Conservation (phyloP, 2,329 filamentous ascomycete species). For the Septoria petroselini region DNA sequence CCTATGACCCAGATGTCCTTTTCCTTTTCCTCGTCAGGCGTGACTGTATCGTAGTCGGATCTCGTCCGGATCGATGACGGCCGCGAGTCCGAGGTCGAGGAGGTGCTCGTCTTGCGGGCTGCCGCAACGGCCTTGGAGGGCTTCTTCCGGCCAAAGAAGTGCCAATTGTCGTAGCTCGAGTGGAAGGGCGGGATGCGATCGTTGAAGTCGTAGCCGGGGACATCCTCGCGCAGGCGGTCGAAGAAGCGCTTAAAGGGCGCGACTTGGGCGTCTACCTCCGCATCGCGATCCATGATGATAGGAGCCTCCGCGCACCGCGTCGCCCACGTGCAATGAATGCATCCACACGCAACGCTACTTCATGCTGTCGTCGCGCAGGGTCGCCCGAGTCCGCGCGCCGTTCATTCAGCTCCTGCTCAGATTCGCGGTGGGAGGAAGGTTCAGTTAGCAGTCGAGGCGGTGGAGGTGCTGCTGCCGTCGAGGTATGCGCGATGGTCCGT, state of each 20-base stretch:
- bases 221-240: constrained; percentile 36
- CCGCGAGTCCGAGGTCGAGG: constrained; percentile 42
- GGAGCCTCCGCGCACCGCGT: too few species aligned
- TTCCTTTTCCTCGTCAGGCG: constrained; percentile 32
- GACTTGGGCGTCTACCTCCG: constrained; percentile 15
- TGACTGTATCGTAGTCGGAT: constrained; percentile 30
- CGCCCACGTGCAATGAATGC: too few species aligned
- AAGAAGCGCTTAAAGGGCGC: constrained; percentile 34
- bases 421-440: too few species aligned
- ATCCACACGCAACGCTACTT: too few species aligned
- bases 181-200: constrained; percentile 46
- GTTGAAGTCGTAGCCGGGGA: constrained; percentile 39
- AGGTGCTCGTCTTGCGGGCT: constrained; percentile 32
- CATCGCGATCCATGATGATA: constrained; percentile 17
- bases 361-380: background rate
- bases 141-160: constrained; percentile 44
- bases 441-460: too few species aligned
- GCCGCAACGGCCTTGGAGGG: constrained; percentile 43
- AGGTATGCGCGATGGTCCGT: too few species aligned
- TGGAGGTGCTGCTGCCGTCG: too few species aligned
- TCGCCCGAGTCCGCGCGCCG: too few species aligned
- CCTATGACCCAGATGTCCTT: constrained; percentile 62
- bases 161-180: constrained; percentile 80
- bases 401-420: too few species aligned
- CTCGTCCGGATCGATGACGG: constrained; percentile 29